Base-by-base conservation (phyloP, 371 early-diverging fungal genomes). In the Paraphysoderma sedebokerense region DNA sequence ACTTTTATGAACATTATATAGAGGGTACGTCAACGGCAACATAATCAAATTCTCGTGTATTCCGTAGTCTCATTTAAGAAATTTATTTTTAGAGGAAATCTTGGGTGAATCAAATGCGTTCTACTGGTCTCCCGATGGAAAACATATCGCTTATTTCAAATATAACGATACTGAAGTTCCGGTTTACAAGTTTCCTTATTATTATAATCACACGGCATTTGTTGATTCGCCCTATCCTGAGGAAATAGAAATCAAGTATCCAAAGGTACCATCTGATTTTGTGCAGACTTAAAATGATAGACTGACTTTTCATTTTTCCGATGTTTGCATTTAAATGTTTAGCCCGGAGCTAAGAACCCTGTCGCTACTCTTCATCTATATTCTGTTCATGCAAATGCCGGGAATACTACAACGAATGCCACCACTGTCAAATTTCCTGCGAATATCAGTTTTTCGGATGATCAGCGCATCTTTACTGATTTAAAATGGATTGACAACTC, bases 111-210 rank as follows among this genome's bases (percentile, higher is more conserved):
- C 79, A 17, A 61, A 63, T 15, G 81, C 91, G 1, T 53, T 86
- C 24, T 92, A 90, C 91, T 92, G 92, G 84, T 82, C 89, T 0
- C 87, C 89, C 4, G 85, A 86, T 47, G 84, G 79, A 2, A 69
- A 66, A 6, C 70, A 72, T 12, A 40, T 93, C 26, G 89, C 87
- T 0, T 96, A 76, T 55, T 54, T 96, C 45, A 79, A 85, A 5
- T 79, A 88, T 41, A 77, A 92, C 56, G 92, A 92, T 44, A 72
- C 81, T 2, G 60, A 57, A 3, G 92, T 96, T 0, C 86, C 84
- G 23, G 80, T 79, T 50, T 84, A 70, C 48, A 66, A 70, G 44
- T 68, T 82, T 37, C 78, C 82, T 34, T 55, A 81, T 38, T 88
- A 78, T 56, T 67, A 49, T 6, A 59, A 67, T 47, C 22, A 29